phyloP scores from a whole-genome alignment of 768 basidiomycete species.

The Psilocybe sp. region DNA sequence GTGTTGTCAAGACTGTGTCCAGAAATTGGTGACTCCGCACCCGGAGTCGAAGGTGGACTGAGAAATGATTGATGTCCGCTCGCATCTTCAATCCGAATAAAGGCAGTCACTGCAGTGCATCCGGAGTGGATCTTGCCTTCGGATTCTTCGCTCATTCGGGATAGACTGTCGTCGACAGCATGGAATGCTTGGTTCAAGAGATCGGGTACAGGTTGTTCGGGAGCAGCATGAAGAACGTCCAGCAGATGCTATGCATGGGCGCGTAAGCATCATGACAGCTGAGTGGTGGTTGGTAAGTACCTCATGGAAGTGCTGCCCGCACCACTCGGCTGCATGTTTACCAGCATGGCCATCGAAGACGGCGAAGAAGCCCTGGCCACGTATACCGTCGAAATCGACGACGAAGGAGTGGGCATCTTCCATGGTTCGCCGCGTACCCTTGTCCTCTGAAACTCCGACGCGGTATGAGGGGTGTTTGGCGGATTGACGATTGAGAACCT shows the following conservation, averaged over 20 bases:
- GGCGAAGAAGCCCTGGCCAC: slow-evolving; percentile 97
- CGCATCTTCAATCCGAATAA: slow-evolving; percentile 86
- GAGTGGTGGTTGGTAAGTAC: slow-evolving; percentile 31
- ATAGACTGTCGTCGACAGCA: slow-evolving; percentile 81
- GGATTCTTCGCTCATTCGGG: slow-evolving; percentile 79
- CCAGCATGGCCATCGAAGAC: slow-evolving; percentile 99
- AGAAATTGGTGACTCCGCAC: slow-evolving; percentile 33
- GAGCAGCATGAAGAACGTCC: slow-evolving; percentile 59
- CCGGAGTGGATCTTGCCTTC: slow-evolving; percentile 94
- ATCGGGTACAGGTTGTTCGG: slow-evolving; percentile 70
- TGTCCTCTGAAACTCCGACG: slow-evolving; percentile 80
- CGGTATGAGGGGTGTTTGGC: slow-evolving; percentile 61
- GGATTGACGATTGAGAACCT: slow-evolving; percentile 80
- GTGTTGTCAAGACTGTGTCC: slow-evolving; percentile 27
- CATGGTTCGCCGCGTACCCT: slow-evolving; percentile 89
- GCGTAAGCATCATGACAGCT: not conserved
- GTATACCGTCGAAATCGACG: slow-evolving; percentile 86
- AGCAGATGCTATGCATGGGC: slow-evolving; percentile 45
- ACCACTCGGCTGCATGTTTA: slow-evolving; percentile 99
- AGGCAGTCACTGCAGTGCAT: slow-evolving; percentile 95
- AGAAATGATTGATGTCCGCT: slow-evolving; percentile 73
- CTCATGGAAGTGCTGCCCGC: slow-evolving; percentile 93
- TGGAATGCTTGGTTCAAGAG: slow-evolving; percentile 94
- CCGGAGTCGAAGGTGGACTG: slow-evolving; percentile 27
- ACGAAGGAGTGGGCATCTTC: slow-evolving; percentile 97